Conservation (phyloP, 2,329 filamentous ascomycete genomes). For the Talaromyces funiculosus region DNA sequence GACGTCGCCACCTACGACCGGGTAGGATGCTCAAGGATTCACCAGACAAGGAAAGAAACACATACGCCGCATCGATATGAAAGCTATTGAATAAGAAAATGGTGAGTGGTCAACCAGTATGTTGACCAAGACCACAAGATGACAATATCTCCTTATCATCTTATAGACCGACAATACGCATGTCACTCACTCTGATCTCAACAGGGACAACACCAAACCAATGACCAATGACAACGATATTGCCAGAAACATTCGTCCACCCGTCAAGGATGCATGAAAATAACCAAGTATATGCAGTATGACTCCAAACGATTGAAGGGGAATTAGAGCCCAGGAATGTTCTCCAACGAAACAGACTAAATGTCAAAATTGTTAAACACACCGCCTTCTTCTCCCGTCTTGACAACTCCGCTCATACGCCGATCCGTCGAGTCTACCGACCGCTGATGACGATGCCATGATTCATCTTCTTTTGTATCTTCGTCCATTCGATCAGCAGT, state of each 20-base stretch:
- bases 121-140: neutral
- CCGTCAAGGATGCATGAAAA: constrained; percentile 11
- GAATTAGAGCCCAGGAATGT: neutral
- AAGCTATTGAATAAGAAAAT: neutral
- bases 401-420: constrained; percentile 42
- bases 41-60: neutral
- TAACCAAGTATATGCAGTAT: constrained; percentile 15
- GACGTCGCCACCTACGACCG: neutral
- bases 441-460: constrained; percentile 30
- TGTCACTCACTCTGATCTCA: neutral
- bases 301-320: constrained; percentile 6
- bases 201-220: neutral
- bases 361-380: constrained; percentile 44
- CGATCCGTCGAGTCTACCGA: constrained; percentile 30
- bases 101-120: neutral
- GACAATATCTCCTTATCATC: neutral
- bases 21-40: constrained; percentile 2
- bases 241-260: constrained; percentile 6
- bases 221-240: constrained; percentile 3
- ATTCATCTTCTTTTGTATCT: constrained; percentile 35
- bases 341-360: constrained; percentile 32
- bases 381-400: constrained; percentile 35
- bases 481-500: constrained; percentile 39
- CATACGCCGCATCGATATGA: constrained; percentile 7
- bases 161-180: neutral